phyloP scores from a whole-genome alignment of 129 eudicot species.

The Oenanthe sinensis region DNA sequence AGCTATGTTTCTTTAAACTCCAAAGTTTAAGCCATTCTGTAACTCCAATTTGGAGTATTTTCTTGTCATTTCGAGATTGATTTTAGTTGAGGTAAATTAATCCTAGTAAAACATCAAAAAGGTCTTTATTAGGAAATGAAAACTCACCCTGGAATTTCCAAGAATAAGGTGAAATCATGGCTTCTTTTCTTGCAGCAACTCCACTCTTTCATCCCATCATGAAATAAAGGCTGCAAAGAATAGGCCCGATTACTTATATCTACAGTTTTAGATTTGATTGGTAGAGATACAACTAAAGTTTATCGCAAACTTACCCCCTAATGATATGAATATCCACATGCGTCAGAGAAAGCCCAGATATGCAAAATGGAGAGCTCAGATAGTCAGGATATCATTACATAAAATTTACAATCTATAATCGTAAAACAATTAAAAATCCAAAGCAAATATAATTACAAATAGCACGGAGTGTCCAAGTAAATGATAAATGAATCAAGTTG shows the following conservation, averaged over 20 bases:
- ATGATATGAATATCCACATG: slow-evolving; percentile 14
- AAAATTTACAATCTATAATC: not conserved
- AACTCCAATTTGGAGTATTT: not conserved
- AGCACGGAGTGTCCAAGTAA: not conserved
- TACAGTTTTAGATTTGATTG: not conserved
- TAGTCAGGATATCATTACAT: slow-evolving; percentile 15
- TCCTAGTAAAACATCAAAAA: not conserved
- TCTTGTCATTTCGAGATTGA: not conserved
- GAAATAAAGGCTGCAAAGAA: slow-evolving; percentile 75
- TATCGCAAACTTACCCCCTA: slow-evolving; percentile 65
- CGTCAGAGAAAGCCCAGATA: slow-evolving; percentile 24
- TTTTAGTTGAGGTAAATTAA: not conserved
- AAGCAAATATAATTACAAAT: not conserved
- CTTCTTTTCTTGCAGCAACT: slow-evolving; percentile 98
- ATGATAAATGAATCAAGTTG: not conserved
- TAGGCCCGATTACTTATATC: slow-evolving; percentile 2
- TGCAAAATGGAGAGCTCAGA: slow-evolving; percentile 25
- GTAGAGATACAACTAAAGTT: not conserved
- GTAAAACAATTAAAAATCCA: not conserved
- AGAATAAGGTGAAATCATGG: slow-evolving; percentile 87
- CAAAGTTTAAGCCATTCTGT: not conserved
- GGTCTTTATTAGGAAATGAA: not conserved
- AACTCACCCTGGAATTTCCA: slow-evolving; percentile 89
- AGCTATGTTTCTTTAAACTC: not conserved
- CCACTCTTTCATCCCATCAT: slow-evolving; percentile 99